Base-by-base conservation (phyloP, 257 asterid species). In the Fraxinus quadrangulata region DNA sequence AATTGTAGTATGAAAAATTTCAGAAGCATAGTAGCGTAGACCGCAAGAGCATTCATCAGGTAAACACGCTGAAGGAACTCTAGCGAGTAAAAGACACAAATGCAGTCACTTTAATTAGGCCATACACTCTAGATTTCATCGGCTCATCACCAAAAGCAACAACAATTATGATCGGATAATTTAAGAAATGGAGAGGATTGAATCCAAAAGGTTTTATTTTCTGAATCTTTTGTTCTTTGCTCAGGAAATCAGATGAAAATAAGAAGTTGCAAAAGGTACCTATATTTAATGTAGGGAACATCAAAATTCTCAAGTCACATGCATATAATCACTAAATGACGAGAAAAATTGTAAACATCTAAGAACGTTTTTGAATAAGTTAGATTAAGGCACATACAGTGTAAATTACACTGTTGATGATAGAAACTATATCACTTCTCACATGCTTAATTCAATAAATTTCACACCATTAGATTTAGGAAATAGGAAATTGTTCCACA, bases 321-420 rank as follows among this genome's bases (percentile, higher is more conserved):
- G n/a, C 23, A 21, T 5, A 8, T 7, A 61, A 24, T 24, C 61
- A 17, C 23, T 17, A 51, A 17, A 51, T 5, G 23, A 51, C 0
- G 6, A 51, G 61, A 1, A 17, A 51, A 37, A 51, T 51, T 14
- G 5, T 51, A 51, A 51, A 51, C 67, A 61, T 7, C 3, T 21
- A 21, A 21, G 8, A 12, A 17, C 9, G 21, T 21, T 8, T 59
- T 21, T 59, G 28, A 19, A 59, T 21, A 59, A 51, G 9, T 7
- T 7, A 59, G 26, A 19, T 8, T 5, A 59, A 59, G 13, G 28
- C 14, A 59, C 12, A 56, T 6, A 26, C 34, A 10, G 34, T 24
- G 79, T 40, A 80, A 5, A 28, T 73, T 59, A 56, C 39, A 49
- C 51, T 14, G 17, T 69, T n/a, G 66, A 45, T 65, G 33, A 56